Conservation (phyloP, 352 stramenopile genomes). For the Pythium brassicae region DNA sequence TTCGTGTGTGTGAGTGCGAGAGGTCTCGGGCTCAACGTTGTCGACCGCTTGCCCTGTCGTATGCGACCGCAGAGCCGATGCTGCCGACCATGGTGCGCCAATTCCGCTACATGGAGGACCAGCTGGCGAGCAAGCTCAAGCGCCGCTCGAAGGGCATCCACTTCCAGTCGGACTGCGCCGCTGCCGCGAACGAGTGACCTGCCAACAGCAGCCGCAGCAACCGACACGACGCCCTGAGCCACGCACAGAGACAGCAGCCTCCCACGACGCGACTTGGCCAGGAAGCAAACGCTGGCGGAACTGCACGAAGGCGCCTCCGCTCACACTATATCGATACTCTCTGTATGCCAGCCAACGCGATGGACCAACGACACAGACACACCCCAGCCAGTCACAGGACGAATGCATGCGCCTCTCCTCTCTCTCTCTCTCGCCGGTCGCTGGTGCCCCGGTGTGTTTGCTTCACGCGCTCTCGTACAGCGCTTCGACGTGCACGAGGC, state of each 20-base stretch:
- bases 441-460: neutral
- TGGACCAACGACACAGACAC: no score
- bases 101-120: constrained; percentile 76
- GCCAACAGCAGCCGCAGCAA: constrained; percentile 1
- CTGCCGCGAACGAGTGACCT: constrained; percentile 9
- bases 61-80: constrained; percentile 42
- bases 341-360: neutral
- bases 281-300: no score
- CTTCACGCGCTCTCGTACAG: constrained; percentile 35
- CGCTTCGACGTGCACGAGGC: constrained; percentile 45
- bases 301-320: no score
- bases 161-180: constrained; percentile 19
- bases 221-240: neutral
- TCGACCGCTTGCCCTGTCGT: no score
- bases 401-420: no score
- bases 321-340: no score
- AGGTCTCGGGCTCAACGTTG: no score
- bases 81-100: constrained; percentile 73
- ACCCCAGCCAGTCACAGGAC: no score
- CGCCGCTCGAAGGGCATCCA: constrained; percentile 43
- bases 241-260: neutral
- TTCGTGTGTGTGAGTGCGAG: neutral
- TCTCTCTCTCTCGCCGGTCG: neutral
- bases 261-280: no score
- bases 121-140: constrained; percentile 60